Conservation (phyloP, 345 rosid genomes). For the Ceriops zippeliana region DNA sequence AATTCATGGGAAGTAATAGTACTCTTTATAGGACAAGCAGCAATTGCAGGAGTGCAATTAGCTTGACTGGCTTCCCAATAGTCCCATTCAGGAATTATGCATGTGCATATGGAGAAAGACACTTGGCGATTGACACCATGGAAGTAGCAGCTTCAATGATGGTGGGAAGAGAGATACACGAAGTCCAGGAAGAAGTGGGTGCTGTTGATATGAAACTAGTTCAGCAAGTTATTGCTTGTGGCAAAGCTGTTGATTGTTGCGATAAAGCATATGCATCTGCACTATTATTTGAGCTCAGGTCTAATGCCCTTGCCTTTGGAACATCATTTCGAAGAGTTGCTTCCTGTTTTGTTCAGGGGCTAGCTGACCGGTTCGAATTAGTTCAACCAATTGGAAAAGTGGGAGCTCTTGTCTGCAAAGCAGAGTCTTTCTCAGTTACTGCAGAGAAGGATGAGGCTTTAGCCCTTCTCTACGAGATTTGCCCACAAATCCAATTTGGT, state of each 20-base stretch:
- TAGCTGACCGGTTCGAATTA: conserved; percentile 39
- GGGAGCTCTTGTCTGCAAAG: conserved; percentile 16
- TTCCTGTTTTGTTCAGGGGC: conserved; percentile 49
- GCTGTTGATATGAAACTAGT: conserved; percentile 44
- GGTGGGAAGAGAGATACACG: conserved; percentile 17
- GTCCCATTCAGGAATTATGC: conserved; percentile 46
- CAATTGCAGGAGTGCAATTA: conserved; percentile 1
- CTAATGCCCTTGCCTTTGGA: conserved; percentile 41
- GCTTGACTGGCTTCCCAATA: conserved; percentile 24
- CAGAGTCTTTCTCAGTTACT: conserved; percentile 1
- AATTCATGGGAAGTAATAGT: conserved; percentile 1
- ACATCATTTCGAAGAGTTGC: conserved; percentile 49
- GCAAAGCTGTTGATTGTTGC: conserved; percentile 57
- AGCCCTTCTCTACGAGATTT: conserved; percentile 37
- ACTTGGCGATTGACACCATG: conserved; percentile 43
- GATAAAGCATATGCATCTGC: conserved; percentile 44
- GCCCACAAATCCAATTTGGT: conserved; percentile 46
- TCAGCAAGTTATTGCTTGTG: conserved; percentile 49
- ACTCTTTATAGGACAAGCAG: not conserved
- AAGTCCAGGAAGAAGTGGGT: conserved; percentile 19
- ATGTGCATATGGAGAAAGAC: conserved; percentile 39
- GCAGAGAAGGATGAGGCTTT: conserved; percentile 44
- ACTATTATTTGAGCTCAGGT: conserved; percentile 37
- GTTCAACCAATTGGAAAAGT: conserved; percentile 37
- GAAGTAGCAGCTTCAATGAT: conserved; percentile 36